Evolutionary conservation across 2,329 filamentous ascomycete genomes (phyloP), one percentile per base, ranked within the genome.

Genomic region (Alternaria solani): DNA sequence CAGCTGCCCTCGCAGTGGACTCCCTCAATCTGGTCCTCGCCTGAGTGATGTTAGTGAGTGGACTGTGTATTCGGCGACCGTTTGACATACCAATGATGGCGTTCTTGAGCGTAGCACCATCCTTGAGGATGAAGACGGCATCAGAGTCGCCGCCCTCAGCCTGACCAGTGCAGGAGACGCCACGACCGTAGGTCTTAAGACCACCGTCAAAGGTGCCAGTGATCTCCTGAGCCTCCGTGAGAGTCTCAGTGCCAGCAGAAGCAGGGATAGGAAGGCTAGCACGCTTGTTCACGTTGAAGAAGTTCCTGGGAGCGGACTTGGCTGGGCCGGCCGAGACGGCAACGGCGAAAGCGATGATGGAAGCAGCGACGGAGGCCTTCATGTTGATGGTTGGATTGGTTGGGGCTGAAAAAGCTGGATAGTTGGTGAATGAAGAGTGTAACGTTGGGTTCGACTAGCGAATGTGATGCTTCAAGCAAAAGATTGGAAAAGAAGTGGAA

Each of bases 91-190:
- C 84, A 57, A 86, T 86, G 75, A 86, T 86, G 71, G 81, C 84
- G 69, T 86, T 86, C 67, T 80, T 81, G 41, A 87, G 75, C 12
- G 82, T 83, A 25, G 80, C 85, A 25, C 84, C 84, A 44, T 81
- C 75, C 68, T 81, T 78, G 44, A 87, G 78, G 63, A 84, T 77
- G 78, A 86, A 86, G 69, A 86, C 84, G 34, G 84, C 82, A 51
- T 84, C 83, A 0, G 74, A 63, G 55, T 80, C 75, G 46, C 75
- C 80, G 47, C 82, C 81, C 66, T 84, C 82, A 14, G 70, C 67
- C 47, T 84, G 80, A 16, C 74, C 79, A 25, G 70, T 77, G 74
- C 83, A 84, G 41, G 60, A 65, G 16, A 67, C 68, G 51, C 74
- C 74, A 59, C 75, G 74, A 61, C 71, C 75, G 48, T 70, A 77